phyloP scores from a whole-genome alignment of 352 stramenopile genomes.

The Phytophthora pini region DNA sequence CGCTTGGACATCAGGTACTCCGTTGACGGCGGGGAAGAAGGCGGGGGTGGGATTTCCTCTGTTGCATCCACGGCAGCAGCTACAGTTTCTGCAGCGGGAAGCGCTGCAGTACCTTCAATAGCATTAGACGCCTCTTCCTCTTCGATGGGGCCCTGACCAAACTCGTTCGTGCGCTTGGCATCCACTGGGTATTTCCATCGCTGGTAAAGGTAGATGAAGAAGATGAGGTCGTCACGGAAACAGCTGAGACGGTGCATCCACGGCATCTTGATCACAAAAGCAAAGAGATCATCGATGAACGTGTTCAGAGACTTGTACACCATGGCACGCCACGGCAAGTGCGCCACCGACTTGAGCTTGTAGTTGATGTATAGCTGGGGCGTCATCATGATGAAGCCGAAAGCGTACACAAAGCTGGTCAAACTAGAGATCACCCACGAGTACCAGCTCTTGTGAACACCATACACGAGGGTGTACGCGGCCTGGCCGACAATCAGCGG shows the following conservation, averaged over 20 bases:
- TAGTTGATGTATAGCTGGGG: constrained; percentile 99
- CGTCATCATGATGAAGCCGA: constrained; percentile 99
- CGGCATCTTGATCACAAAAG: constrained; percentile 93
- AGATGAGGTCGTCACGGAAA: constrained; percentile 99
- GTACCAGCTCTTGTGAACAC: constrained; percentile 97
- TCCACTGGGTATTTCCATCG: constrained; percentile 97
- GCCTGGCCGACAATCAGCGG: constrained; percentile 94
- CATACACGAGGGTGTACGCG: constrained; percentile 94
- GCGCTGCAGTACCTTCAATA: constrained; percentile 30
- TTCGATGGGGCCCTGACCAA: constrained; percentile 86
- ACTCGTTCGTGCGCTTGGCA: constrained; percentile 93
- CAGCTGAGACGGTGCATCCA: constrained; percentile 98
- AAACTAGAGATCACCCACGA: constrained; percentile 97
- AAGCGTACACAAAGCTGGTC: constrained; percentile 98
- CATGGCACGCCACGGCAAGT: constrained; percentile 97
- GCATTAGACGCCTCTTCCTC: constrained; percentile 40
- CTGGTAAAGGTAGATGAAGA: constrained; percentile 99
- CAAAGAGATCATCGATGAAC: constrained; percentile 94
- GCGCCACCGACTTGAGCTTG: constrained; percentile 97
- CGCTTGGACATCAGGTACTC: constrained; percentile 67
- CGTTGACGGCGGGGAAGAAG: constrained; percentile 40
- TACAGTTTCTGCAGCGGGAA: constrained; percentile 22
- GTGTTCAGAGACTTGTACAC: constrained; percentile 98
- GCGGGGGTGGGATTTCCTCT: constrained; percentile 27
- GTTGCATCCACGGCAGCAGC: constrained; percentile 29